Base-by-base conservation (phyloP, 2,329 filamentous ascomycete genomes). In the Graphilbum ipis-grandicollis region DNA sequence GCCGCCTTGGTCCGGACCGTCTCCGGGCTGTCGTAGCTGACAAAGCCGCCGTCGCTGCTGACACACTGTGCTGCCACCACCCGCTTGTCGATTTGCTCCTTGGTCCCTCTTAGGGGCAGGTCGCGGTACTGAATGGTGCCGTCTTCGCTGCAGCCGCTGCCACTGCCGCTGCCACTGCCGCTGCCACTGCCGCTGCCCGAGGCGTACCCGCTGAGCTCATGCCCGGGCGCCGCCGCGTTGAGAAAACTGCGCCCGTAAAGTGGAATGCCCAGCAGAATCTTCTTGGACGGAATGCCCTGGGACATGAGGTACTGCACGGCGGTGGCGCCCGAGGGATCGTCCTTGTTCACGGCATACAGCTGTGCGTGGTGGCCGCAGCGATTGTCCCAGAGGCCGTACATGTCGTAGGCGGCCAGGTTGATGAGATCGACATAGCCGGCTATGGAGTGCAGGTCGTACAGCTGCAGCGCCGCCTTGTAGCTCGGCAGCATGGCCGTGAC, bases 341-440 rank as follows among this genome's bases (percentile, higher is more conserved):
- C 69, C 44, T 70, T 66, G 37, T 55, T 59, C 39, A 72, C 66
- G 1, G 72, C 60, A 49, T 75, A 81, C 1, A 90, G 68, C 50
- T 85, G 80, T 5, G 80, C 71, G 38, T 88, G 82, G 52, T 88
- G 79, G 7, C 80, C 81, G 33, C 71, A 71, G 39, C 66, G 67
- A 22, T 60, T 52, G 2, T 68, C 70, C 80, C 80, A 86, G 4
- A 71, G 62, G 1, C 81, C 80, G 19, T 69, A 74, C 49, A 86
- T 81, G 53, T 90, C 81, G 54, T 85, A 90, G 2, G 80, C 71
- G 69, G 79, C 83, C 26, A 90, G 58, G 52, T 88, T 88, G 52
- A 90, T 59, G 43, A 76, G 66, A 53, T 88, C 79, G 26, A 90
- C 62, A 46, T 80, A 75, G 33, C 68, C 58, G 35, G 75, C 66